Conservation (phyloP, 2,329 filamentous ascomycete species). For the Fusarium zealandicum region DNA sequence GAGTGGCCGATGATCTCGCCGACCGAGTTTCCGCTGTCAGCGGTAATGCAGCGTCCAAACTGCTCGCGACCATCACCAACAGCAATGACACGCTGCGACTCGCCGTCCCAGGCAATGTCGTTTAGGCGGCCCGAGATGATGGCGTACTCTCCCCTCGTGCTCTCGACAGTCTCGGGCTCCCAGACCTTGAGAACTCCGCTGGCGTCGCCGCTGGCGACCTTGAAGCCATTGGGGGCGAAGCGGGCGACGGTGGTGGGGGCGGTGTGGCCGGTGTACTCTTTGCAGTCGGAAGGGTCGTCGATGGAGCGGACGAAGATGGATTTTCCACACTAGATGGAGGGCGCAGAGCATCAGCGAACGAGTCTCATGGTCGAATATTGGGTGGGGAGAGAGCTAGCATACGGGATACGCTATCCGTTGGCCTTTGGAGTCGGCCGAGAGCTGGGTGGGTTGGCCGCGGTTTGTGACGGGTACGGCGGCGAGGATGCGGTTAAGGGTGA, state of each 20-base stretch:
- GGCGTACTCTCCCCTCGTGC: conserved; percentile 90
- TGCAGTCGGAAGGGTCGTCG: conserved; percentile 82
- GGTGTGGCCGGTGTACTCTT: conserved; percentile 93
- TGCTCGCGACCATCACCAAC: conserved; percentile 94
- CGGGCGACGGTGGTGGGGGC: conserved; percentile 88
- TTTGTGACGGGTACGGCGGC: conserved; percentile 84
- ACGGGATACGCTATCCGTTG: conserved; percentile 93
- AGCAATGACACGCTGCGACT: conserved; percentile 94
- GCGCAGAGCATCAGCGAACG: conserved; percentile 14
- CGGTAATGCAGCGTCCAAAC: conserved; percentile 92
- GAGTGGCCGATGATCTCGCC: conserved; percentile 94
- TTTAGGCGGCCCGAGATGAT: conserved; percentile 96
- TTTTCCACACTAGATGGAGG: conserved; percentile 77
- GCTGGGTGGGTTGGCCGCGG: conserved; percentile 85
- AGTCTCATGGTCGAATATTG: neutral
- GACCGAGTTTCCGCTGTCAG: conserved; percentile 94
- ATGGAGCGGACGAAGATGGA: conserved; percentile 96
- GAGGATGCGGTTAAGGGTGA: conserved; percentile 73
- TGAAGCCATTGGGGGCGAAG: conserved; percentile 94
- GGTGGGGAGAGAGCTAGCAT: conserved; percentile 46
- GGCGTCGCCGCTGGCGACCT: conserved; percentile 89
- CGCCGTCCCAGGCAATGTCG: conserved; percentile 96
- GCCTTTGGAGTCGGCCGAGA: conserved; percentile 87
- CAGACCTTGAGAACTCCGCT: conserved; percentile 87
- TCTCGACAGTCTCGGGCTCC: conserved; percentile 85